These are phyloP conservation scores for Alternaria sp. DNA, from an alignment of 2,329 filamentous ascomycete genomes.

Conservation along the genomic window DNA sequence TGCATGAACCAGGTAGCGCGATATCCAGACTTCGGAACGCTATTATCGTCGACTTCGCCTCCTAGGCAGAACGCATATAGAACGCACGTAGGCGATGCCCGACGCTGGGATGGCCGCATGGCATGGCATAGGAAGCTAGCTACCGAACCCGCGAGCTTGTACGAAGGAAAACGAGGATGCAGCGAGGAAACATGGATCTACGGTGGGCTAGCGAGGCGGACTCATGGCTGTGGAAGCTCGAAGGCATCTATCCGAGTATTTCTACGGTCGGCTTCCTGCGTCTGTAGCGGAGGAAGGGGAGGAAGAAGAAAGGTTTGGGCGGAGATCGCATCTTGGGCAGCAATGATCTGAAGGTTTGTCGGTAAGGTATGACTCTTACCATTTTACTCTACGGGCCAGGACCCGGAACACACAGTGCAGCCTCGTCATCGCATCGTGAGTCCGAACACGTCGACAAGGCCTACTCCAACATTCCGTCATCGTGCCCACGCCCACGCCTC, in stretches of 20 bases:
- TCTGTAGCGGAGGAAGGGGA: not conserved
- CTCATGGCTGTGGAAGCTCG: not conserved
- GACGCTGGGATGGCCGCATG: not conserved
- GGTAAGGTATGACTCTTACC: not conserved
- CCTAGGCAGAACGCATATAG: not conserved
- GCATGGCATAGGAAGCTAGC: not conserved
- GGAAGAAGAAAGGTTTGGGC: not conserved
- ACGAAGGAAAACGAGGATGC: not conserved
- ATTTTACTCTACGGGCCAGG: not conserved
- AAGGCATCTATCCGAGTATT: not conserved
- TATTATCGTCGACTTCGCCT: not conserved
- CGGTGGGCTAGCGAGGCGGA: not conserved
- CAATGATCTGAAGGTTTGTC: not conserved
- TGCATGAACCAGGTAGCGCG: constrained; percentile 1
- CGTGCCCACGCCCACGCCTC: not conserved
- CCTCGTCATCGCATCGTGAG: not conserved
- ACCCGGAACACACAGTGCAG: not conserved
- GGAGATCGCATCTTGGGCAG: not conserved
- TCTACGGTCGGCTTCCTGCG: not conserved
- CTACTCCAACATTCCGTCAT: not conserved
- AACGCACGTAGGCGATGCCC: not conserved
- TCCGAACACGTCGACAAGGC: not conserved
- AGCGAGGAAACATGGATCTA: not conserved
- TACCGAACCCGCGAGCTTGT: not conserved
- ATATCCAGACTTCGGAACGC: not conserved